Evolutionary conservation across 2,329 filamentous ascomycete genomes (phyloP).

Genomic region (Geoglossum cookeanum): DNA sequence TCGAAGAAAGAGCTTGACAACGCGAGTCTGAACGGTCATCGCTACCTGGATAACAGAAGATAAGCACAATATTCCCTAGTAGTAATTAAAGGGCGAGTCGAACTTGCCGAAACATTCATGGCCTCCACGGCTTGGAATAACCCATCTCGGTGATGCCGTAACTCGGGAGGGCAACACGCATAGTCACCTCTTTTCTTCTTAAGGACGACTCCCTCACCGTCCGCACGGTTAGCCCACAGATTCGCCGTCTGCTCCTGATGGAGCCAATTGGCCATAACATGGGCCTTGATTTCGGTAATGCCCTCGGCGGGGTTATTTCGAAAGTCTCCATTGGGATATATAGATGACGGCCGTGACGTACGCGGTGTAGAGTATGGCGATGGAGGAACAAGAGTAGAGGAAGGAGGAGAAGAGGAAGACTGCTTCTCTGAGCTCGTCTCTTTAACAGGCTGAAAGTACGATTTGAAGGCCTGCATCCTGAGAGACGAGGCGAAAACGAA

Average conservation of each 20-base stretch:
- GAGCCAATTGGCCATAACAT: slow-evolving; percentile 45
- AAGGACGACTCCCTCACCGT: slow-evolving; percentile 35
- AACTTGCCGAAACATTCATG: slow-evolving; percentile 32
- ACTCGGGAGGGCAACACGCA: slow-evolving; percentile 29
- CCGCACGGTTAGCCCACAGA: slow-evolving; percentile 28
- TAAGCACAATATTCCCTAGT: slow-evolving; percentile 8
- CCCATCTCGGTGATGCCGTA: slow-evolving; percentile 25
- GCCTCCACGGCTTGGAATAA: slow-evolving; percentile 30
- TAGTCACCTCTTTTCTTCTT: slow-evolving; percentile 33
- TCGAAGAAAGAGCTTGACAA: slow-evolving; percentile 41
- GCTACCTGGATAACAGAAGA: slow-evolving; percentile 28
- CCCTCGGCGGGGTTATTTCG: slow-evolving; percentile 22
- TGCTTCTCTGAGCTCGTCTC: not conserved
- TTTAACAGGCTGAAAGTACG: slow-evolving; percentile 2
- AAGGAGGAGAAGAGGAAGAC: not conserved
- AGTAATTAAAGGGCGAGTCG: not conserved
- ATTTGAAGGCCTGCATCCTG: slow-evolving; percentile 2
- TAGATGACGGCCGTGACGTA: not conserved
- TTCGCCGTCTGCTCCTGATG: slow-evolving; percentile 40
- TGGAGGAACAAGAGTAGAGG: not conserved
- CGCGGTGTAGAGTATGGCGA: not conserved
- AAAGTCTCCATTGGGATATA: slow-evolving; percentile 1
- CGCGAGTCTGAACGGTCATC: slow-evolving; percentile 46
- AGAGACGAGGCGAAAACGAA: not conserved
- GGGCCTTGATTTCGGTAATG: slow-evolving; percentile 34